A percentile compares a stretch with the other conserved stretches of the same genome.
Evolutionary conservation across 164 flowering plant species (phyloP).

Genomic region (Chimonanthus praecox): DNA sequence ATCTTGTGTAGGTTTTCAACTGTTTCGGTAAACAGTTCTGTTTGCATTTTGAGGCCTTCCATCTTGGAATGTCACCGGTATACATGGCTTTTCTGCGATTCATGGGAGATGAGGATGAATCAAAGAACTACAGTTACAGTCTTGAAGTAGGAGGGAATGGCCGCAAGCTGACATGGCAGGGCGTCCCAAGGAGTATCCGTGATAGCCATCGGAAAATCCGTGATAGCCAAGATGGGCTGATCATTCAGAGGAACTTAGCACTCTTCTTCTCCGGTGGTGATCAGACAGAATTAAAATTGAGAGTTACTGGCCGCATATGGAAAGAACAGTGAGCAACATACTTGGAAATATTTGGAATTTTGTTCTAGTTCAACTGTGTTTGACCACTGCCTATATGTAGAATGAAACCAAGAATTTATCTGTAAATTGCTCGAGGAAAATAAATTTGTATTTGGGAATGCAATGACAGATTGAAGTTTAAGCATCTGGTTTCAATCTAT

Average conservation of each 20-base stretch:
- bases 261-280: constrained; percentile 48
- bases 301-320: constrained; percentile 49
- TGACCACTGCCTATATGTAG: neutral
- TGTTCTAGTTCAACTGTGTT: neutral
- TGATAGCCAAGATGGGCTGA: constrained; percentile 42
- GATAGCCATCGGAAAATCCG: constrained; percentile 42
- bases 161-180: constrained; percentile 45
- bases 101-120: constrained; percentile 48
- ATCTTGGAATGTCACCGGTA: constrained; percentile 40
- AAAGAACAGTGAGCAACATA: constrained; percentile 20
- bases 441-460: no score
- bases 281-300: constrained; percentile 36
- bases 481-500: no score
- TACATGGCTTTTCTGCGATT: constrained; percentile 49
- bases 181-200: constrained; percentile 47
- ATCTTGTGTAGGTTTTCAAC: constrained; percentile 26
- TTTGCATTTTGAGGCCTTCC: constrained; percentile 52
- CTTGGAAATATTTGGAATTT: neutral
- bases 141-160: constrained; percentile 43
- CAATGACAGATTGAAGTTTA: no score
- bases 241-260: constrained; percentile 41
- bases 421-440: neutral
- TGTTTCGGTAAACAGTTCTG: constrained; percentile 49
- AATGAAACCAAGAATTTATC: neutral
- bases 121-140: constrained; percentile 37